Evolutionary conservation across 139 green algal genomes (phyloP).

Genomic region (Medakamo hakoo): DNA sequence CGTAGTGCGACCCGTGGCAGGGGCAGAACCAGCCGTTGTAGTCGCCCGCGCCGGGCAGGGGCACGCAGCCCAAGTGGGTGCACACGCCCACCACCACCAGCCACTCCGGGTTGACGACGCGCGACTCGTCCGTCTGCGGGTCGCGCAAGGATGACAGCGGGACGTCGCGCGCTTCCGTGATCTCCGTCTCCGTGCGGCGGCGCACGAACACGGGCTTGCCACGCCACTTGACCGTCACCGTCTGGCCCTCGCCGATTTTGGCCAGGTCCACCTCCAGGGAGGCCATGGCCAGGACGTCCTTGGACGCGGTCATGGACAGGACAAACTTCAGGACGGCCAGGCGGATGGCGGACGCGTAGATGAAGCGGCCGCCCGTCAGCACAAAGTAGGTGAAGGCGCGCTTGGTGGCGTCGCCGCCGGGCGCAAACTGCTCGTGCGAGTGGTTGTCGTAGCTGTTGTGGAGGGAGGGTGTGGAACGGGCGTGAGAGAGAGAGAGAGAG

Average conservation of each 20-base stretch:
- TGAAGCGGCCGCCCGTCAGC: slow-evolving; percentile 88
- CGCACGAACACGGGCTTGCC: slow-evolving; percentile 99
- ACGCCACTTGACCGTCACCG: slow-evolving; percentile 96
- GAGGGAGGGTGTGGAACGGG: not conserved
- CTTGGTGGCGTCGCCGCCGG: slow-evolving; percentile 70
- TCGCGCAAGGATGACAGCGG: slow-evolving; percentile 69
- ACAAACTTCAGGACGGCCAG: slow-evolving; percentile 95
- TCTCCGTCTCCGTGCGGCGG: slow-evolving; percentile 69
- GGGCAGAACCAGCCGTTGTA: slow-evolving; percentile 83
- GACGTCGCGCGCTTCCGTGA: slow-evolving; percentile 52
- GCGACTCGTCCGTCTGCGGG: slow-evolving; percentile 65
- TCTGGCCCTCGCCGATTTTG: slow-evolving; percentile 69
- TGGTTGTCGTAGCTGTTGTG: slow-evolving; percentile 66
- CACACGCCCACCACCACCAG: slow-evolving; percentile 96
- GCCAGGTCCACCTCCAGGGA: slow-evolving; percentile 89
- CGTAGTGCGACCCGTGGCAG: slow-evolving; percentile 91
- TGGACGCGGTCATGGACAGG: slow-evolving; percentile 77
- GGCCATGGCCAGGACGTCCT: slow-evolving; percentile 85
- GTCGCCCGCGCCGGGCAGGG: slow-evolving; percentile 91
- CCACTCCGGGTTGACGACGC: slow-evolving; percentile 81
- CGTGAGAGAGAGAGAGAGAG: not conserved
- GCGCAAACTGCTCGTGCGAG: slow-evolving; percentile 63
- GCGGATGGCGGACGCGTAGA: slow-evolving; percentile 89
- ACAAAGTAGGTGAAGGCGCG: slow-evolving; percentile 95
- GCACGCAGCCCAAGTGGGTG: slow-evolving; percentile 97